Evolutionary conservation across 495 filamentous ascomycete species (phyloP).

Genomic region (Aspergillus nanangensis): DNA sequence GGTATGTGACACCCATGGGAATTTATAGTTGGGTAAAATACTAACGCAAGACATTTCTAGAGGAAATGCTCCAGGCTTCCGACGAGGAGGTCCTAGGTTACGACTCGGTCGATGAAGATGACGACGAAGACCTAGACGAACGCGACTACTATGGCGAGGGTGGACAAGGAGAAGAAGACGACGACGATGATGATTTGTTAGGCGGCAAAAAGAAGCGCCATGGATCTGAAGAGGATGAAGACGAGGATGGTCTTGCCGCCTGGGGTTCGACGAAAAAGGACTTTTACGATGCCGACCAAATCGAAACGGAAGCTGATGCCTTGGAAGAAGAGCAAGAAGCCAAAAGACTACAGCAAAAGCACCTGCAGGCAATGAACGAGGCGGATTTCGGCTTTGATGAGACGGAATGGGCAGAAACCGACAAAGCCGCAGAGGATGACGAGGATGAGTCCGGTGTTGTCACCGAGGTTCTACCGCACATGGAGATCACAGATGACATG

Average conservation of each 20-base stretch:
- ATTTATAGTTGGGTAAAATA: slow-evolving; percentile 3
- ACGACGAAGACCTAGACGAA: slow-evolving; percentile 41
- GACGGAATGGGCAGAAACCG: slow-evolving; percentile 65
- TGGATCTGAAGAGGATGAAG: slow-evolving; percentile 44
- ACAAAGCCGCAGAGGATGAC: slow-evolving; percentile 30
- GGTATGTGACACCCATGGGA: slow-evolving; percentile 32
- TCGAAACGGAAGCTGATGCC: slow-evolving; percentile 88
- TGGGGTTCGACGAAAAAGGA: slow-evolving; percentile 87
- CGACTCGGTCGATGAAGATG: slow-evolving; percentile 44
- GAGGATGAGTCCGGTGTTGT: slow-evolving; percentile 52
- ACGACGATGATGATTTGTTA: slow-evolving; percentile 19
- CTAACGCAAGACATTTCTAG: slow-evolving; percentile 30
- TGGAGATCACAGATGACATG: slow-evolving; percentile 79
- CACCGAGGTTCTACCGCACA: slow-evolving; percentile 76
- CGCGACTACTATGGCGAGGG: slow-evolving; percentile 43
- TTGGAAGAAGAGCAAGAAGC: slow-evolving; percentile 91
- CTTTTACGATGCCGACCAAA: slow-evolving; percentile 86
- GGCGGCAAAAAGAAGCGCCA: slow-evolving; percentile 16
- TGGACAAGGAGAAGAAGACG: slow-evolving; percentile 35
- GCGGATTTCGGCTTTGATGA: slow-evolving; percentile 92
- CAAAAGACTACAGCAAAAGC: slow-evolving; percentile 81
- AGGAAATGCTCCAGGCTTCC: slow-evolving; percentile 61
- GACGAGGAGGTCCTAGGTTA: slow-evolving; percentile 85
- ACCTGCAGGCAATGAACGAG: slow-evolving; percentile 76
- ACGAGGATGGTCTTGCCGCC: slow-evolving; percentile 70